Base-by-base conservation (phyloP, 1,139 yeast genomes). In the Cylindricascospora bacillispora region DNA sequence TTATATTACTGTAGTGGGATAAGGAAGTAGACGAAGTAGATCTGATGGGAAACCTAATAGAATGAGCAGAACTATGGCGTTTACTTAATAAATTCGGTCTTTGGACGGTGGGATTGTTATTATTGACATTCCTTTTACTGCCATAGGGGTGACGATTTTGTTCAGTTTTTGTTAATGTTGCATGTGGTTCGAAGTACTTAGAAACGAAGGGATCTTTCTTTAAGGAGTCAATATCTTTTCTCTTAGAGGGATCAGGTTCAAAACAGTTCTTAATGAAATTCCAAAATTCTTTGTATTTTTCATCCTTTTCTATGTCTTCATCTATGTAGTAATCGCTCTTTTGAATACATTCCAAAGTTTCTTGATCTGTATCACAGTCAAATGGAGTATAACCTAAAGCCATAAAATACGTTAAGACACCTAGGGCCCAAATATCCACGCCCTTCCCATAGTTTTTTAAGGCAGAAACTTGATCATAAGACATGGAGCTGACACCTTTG, bases 361-460 rank as follows among this genome's bases (percentile, higher is more conserved):
- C 86, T 1, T 67, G 68, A 28, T 75, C 77, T 5, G 73, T 67
- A 35, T 78, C 89, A 39, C 86, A 70, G 44, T 79, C 89, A 52
- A 79, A 79, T 1, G 92, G 92, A 54, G 79, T 72, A 46, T 77
- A 78, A 1, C 89, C 89, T 40, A 79, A 67, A 9, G 76, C 62
- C 67, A 77, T 65, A 44, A 78, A 77, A 49, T 78, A 79, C 1
- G 77, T 66, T 24, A 76, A 59, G 5, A 78, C 86, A 1, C 89
- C 89, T 15, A 78, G 59, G 0, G 89, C 79, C 92, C 92, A 79
- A 21, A 78, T 62, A 48, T 79, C 92, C 1, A 76, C 78, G 1
- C 67, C 65, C 39, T 59, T 63, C 14, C 69, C 68, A 43, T 78
- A 79, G 11, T 40, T 36, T 6, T 37, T 28, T n/a, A 49, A 26